Percentiles rank a stretch among this genome's conserved stretches.
Conservation (phyloP, 106 monocot species). For the Dendrobium officinale region DNA sequence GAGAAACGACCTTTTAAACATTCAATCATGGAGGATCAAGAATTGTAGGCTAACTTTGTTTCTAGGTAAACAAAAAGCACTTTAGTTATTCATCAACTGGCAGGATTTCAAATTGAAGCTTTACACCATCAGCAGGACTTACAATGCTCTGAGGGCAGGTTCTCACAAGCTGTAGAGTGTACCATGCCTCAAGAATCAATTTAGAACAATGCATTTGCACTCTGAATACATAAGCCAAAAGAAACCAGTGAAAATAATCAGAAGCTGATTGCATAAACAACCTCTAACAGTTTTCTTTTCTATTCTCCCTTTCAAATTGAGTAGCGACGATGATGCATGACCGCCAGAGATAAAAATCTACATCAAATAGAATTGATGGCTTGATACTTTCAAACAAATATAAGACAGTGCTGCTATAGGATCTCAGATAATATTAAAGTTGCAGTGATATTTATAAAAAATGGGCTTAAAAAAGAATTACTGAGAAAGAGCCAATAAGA, state of each 20-base stretch:
- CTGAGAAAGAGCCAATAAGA: background rate
- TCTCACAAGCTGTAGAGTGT: slow-evolving; percentile 4
- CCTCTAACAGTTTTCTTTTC: background rate
- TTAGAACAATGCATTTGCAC: slow-evolving; percentile 4
- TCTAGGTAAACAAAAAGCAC: too few species aligned
- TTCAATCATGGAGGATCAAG: too few species aligned
- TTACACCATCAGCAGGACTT: background rate
- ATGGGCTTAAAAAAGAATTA: too few species aligned
- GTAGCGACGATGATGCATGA: background rate
- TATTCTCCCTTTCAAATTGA: background rate
- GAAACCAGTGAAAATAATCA: background rate
- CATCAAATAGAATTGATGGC: too few species aligned
- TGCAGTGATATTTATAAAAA: background rate
- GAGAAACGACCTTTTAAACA: too few species aligned
- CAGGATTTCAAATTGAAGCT: background rate
- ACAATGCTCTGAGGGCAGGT: background rate
- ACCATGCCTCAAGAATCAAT: slow-evolving; percentile 5
- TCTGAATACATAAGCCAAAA: slow-evolving; percentile 4
- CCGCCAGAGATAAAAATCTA: background rate
- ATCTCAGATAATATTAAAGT: background rate
- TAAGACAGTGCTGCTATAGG: background rate
- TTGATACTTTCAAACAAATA: background rate
- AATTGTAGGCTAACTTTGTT: too few species aligned
- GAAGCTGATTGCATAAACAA: background rate
- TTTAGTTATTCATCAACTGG: too few species aligned